Conservation (phyloP, 345 rosid species). For the Gossypium rotundifolium region DNA sequence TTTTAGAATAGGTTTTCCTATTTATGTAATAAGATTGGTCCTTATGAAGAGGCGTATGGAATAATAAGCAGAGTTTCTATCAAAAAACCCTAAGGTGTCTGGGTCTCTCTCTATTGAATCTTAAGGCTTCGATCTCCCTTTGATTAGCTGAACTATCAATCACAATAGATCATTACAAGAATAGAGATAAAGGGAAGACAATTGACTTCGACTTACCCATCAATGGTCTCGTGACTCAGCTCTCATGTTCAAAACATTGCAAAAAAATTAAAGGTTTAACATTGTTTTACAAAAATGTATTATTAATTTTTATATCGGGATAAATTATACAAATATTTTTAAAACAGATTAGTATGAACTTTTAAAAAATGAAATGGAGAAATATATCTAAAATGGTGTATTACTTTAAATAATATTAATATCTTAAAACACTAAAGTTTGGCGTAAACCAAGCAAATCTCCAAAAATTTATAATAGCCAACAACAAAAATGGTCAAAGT, state of each 20-base stretch:
- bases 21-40: background rate
- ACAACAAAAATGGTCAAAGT: background rate
- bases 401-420: background rate
- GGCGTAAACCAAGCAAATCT: background rate
- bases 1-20: background rate
- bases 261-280: background rate
- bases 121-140: background rate
- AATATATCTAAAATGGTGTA: background rate
- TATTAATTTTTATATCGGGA: background rate
- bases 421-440: background rate
- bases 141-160: background rate
- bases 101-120: background rate
- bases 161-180: background rate
- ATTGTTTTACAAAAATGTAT: background rate
- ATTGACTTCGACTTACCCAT: background rate
- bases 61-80: too few species aligned
- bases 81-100: background rate
- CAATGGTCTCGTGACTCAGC: background rate
- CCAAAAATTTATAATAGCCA: background rate
- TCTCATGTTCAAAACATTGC: background rate
- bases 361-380: background rate
- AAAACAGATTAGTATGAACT: background rate
- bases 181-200: background rate
- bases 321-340: background rate
- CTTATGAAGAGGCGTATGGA: background rate